These are phyloP conservation scores for Meredithiella fracta DNA, from an alignment of 2,329 filamentous ascomycete species.

Conservation along the genomic window DNA sequence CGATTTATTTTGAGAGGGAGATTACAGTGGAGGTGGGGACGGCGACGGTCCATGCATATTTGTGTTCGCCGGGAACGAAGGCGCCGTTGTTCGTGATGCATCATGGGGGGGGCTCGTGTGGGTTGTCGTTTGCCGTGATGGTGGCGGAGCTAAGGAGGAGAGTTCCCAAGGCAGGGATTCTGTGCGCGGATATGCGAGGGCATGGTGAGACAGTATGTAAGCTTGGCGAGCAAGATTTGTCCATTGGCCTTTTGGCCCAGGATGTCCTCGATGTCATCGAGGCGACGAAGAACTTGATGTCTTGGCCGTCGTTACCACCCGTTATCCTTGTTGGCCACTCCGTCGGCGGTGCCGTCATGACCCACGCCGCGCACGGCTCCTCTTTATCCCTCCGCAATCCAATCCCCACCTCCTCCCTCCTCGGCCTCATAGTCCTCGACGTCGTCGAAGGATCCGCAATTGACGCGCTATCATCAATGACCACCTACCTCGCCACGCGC, in stretches of 20 bases:
- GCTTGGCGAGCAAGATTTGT: conserved; percentile 38
- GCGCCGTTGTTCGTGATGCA: conserved; percentile 84
- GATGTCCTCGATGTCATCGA: conserved; percentile 58
- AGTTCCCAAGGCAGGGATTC: conserved; percentile 63
- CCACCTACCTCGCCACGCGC: conserved; percentile 69
- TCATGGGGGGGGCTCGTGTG: conserved; percentile 87
- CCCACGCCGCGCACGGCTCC: conserved; percentile 51
- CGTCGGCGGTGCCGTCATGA: conserved; percentile 80
- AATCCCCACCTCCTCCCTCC: conserved; percentile 46
- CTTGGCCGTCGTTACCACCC: conserved; percentile 57
- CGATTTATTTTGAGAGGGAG: conserved; percentile 78
- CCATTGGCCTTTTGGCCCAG: conserved; percentile 51
- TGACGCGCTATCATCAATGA: conserved; percentile 88
- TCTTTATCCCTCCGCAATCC: conserved; percentile 65
- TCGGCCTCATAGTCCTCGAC: conserved; percentile 83
- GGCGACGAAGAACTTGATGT: conserved; percentile 49
- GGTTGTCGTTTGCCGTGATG: conserved; percentile 75
- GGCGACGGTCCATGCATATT: conserved; percentile 56
- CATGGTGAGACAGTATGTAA: conserved; percentile 55
- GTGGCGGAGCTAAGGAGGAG: conserved; percentile 59
- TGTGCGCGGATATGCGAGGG: conserved; percentile 72
- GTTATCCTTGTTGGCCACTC: conserved; percentile 80
- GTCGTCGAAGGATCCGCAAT: conserved; percentile 94
- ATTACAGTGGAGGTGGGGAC: conserved; percentile 47
- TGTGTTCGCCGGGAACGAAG: conserved; percentile 60